Evolutionary conservation across 495 filamentous ascomycete species (phyloP).

Genomic region (Tuber melanosporum): DNA sequence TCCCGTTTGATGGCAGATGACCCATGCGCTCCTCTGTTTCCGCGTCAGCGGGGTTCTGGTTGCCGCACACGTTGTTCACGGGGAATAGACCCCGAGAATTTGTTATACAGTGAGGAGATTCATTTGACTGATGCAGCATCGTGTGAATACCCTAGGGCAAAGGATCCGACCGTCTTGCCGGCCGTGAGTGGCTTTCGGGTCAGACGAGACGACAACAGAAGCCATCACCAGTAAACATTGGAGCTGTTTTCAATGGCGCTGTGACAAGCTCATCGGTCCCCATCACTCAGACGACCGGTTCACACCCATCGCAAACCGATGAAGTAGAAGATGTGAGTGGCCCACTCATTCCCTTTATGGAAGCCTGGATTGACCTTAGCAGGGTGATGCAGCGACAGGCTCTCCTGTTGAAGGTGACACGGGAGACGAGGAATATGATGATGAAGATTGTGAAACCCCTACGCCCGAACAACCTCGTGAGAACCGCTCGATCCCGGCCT

Average conservation of each 20-base stretch:
- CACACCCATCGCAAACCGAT: conserved; percentile 2
- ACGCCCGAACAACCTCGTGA: neutral
- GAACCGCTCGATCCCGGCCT: conserved; percentile 5
- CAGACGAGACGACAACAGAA: neutral
- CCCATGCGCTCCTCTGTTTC: conserved; percentile 27
- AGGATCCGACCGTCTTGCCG: conserved; percentile 22
- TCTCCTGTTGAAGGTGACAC: neutral
- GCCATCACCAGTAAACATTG: conserved; percentile 24
- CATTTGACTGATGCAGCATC: conserved; percentile 1
- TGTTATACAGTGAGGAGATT: neutral
- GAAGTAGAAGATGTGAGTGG: neutral
- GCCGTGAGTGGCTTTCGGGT: conserved; percentile 16
- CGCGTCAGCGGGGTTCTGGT: conserved; percentile 15
- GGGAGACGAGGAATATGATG: conserved; percentile 11
- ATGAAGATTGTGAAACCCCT: neutral
- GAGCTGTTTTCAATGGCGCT: conserved; percentile 20
- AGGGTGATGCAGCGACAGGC: conserved; percentile 6
- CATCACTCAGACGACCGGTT: conserved; percentile 18
- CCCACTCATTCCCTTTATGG: neutral
- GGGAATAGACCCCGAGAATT: neutral
- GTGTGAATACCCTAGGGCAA: conserved; percentile 15
- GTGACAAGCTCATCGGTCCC: conserved; percentile 12
- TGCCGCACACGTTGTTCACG: conserved; percentile 2
- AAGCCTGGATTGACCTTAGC: neutral
- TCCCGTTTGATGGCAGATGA: conserved; percentile 25